These are phyloP conservation scores for Candida piceae DNA, from an alignment of 805 yeast genomes.

Conservation along the genomic window DNA sequence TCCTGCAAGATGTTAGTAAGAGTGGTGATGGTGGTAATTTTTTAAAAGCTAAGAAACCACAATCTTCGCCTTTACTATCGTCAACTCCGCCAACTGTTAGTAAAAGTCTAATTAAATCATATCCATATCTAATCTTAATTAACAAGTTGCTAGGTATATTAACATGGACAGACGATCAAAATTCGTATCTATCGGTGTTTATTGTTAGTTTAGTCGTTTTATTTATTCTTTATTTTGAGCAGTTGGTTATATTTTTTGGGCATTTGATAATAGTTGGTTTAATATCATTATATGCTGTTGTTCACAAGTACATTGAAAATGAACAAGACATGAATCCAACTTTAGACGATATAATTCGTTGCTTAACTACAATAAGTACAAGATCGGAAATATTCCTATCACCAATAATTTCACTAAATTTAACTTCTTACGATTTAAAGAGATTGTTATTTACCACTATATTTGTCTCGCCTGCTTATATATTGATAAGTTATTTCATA, in stretches of 20 bases:
- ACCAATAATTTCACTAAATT: conserved; percentile 72
- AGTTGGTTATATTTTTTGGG: conserved; percentile 74
- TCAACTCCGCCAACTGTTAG: conserved; percentile 91
- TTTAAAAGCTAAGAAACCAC: conserved; percentile 25
- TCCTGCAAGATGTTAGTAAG: background rate
- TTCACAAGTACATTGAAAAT: conserved; percentile 51
- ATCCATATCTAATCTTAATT: conserved; percentile 75
- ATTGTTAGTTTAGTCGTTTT: conserved; percentile 51
- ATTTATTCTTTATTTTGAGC: conserved; percentile 70
- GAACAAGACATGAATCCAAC: conserved; percentile 69
- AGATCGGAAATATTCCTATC: conserved; percentile 72
- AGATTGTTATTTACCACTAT: conserved; percentile 79
- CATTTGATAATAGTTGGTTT: conserved; percentile 66
- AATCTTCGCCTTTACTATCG: conserved; percentile 76
- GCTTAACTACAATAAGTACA: conserved; percentile 66
- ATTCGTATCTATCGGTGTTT: conserved; percentile 68
- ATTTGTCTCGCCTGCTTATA: conserved; percentile 80
- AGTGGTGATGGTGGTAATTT: background rate
- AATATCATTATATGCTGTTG: conserved; percentile 53
- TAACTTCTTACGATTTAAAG: conserved; percentile 73
- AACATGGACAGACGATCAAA: conserved; percentile 87
- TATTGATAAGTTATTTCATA: conserved; percentile 60
- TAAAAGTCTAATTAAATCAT: conserved; percentile 72
- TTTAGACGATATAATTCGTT: conserved; percentile 77
- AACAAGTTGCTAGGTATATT: conserved; percentile 66